These are phyloP conservation scores for Rhizopogon vesiculosus DNA, from an alignment of 768 basidiomycete genomes.

Conservation along the genomic window DNA sequence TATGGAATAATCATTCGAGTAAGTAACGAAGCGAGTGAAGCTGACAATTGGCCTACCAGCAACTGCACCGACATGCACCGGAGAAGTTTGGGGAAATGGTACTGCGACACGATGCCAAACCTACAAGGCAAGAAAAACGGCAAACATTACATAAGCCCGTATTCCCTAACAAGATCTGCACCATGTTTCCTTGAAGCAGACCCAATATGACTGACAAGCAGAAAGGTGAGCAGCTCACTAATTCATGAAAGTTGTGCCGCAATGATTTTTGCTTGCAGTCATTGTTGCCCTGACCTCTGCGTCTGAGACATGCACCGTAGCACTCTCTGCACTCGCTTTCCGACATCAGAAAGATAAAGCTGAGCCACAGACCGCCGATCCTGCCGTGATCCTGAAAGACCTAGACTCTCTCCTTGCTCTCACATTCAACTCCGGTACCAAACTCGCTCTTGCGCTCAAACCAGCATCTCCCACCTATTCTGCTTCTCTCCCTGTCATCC, in stretches of 20 bases:
- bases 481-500: constrained; percentile 47
- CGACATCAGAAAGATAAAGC: neutral
- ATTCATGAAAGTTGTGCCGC: neutral
- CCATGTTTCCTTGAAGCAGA: neutral
- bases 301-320: constrained; percentile 16
- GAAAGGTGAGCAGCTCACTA: constrained; percentile 24
- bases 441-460: constrained; percentile 58
- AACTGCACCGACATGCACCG: constrained; percentile 8
- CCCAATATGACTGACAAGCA: constrained; percentile 34
- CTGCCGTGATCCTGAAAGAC: constrained; percentile 47
- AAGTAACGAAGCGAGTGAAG: neutral
- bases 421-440: constrained; percentile 53
- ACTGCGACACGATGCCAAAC: neutral
- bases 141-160: constrained; percentile 13
- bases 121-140: constrained; percentile 1
- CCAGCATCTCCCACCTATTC: constrained; percentile 49
- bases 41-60: constrained; percentile 6
- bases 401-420: constrained; percentile 53
- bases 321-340: constrained; percentile 8
- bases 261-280: constrained; percentile 5
- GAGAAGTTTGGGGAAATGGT: neutral
- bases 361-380: constrained; percentile 15
- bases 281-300: constrained; percentile 8
- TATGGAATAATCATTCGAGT: constrained; percentile 3
- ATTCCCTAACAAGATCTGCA: neutral